Evolutionary conservation across 768 basidiomycete genomes (phyloP), one percentile per base, ranked within the genome.

Genomic region (Agrocybe chaxingu): DNA sequence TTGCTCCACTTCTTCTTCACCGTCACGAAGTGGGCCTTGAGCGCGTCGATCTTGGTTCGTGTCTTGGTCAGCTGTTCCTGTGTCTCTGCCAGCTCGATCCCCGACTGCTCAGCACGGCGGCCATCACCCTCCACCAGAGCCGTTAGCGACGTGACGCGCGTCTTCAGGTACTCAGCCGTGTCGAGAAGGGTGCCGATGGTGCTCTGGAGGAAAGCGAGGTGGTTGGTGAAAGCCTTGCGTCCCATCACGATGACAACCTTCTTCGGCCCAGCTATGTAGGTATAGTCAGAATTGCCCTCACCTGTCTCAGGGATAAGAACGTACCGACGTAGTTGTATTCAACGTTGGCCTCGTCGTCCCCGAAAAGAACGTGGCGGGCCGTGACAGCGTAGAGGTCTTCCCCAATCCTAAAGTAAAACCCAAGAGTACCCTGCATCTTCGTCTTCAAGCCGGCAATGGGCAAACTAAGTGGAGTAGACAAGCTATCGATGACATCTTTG

Each of bases 401-500:
- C 12, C 59, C 62, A 1, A 56, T 53, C 16, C 48, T 11, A 53
- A 75, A 69, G 47, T 70, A 75, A 41, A 67, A 61, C 7, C 70
- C 70, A 7, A 73, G 19, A 1, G 71, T 74, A 7, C 74, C 73
- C 56, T 73, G 68, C 3, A 45, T 34, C n/a, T 19, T 29, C 2
- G 66, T 71, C 55, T 59, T 62, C 39, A 43, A 39, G 45, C 70
- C 62, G 46, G 71, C 60, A 37, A 74, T 72, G 4, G 62, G 64
- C 16, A 70, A 62, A 50, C 72, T 55, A 41, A 72, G 74, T 1
- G 68, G 45, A 47, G 64, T 61, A n/a, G 74, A 66, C 31, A 76
- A 45, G 6, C 44, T 49, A 52, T 73, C 64, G 54, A 74, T 69
- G 50, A 72, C 59, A 35, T 49, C 49, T 57, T 67, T 65, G 47